phyloP scores from a whole-genome alignment of 164 flowering plant genomes.

The Taxillus chinensis region DNA sequence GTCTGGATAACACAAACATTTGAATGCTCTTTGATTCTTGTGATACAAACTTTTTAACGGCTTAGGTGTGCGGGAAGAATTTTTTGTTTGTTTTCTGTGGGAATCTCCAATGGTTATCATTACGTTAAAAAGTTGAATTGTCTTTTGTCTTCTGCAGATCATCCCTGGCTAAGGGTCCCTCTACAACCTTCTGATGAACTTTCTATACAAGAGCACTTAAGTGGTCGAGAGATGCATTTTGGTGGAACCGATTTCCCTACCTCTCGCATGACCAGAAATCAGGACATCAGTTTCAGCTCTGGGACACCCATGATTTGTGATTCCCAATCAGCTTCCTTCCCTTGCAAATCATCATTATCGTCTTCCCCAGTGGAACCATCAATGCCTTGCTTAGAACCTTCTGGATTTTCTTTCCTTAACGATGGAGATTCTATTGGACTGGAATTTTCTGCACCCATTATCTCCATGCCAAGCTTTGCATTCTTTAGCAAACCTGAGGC shows the following conservation, averaged over 20 bases:
- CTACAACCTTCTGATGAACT: conserved; percentile 12
- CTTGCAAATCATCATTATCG: conserved; percentile 77
- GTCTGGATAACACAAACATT: no score
- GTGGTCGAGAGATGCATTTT: conserved; percentile 13
- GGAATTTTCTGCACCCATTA: conserved; percentile 42
- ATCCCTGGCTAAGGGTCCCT: conserved; percentile 43
- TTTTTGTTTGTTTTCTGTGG: no score
- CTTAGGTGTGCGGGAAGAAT: no score
- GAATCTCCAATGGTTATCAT: no score
- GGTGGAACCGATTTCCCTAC: conserved; percentile 24
- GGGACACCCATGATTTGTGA: conserved; percentile 27
- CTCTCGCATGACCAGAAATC: conserved; percentile 28
- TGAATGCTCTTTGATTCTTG: no score
- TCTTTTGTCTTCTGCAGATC: conserved; percentile 30
- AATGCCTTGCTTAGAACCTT: conserved; percentile 26
- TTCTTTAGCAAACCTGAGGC: conserved; percentile 43
- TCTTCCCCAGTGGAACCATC: conserved; percentile 32
- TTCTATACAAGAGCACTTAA: conserved; percentile 2
- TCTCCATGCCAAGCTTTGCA: conserved; percentile 69
- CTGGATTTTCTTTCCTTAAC: conserved; percentile 56
- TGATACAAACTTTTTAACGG: no score
- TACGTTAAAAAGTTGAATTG: neutral
- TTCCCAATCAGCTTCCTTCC: conserved; percentile 38
- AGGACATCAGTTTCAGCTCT: conserved; percentile 46
- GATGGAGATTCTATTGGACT: conserved; percentile 21